Evolutionary conservation across 2,329 filamentous ascomycete genomes (phyloP), one percentile per base, ranked within the genome.

Genomic region (Pseudocercospora eumusae): DNA sequence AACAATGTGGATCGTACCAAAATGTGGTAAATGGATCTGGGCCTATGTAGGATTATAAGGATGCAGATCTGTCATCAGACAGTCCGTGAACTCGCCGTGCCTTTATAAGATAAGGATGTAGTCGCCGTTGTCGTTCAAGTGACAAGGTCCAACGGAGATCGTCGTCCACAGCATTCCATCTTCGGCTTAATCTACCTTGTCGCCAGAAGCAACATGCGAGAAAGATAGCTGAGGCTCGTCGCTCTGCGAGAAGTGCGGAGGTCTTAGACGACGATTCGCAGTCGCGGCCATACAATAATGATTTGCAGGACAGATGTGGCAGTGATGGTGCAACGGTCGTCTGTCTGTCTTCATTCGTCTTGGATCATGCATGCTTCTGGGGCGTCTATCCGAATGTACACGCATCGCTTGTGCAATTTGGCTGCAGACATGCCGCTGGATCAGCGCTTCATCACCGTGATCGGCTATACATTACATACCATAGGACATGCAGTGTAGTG

Each of bases 61-160:
- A 23, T 28, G 47, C 23, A 50, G 47, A 50, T 50, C 47, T n/a
- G n/a, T n/a, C 23, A 23, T 18, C 47, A 50, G 23, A 50, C 44
- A 23, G 47, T 27, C 15, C 13, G 47, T 50, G 47, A 50, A 50
- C 23, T 27, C 23, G 18, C 15, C 23, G 23, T n/a, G 47, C 4
- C 23, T 50, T 10, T 50, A 36, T 13, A 25, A 27, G 47, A 50
- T 7, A 23, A 23, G 47, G 23, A 50, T 25, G 47, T 50, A 50
- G 47, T 50, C 47, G 47, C 47, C 47, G 21, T 27, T 50, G 47
- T 27, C 47, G 15, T n/a, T 50, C 18, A n/a, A 50, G 47, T 50
- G 47, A 23, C 28, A 23, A 28, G 23, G 47, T 50, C 23, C 23
- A 50, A 50, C 10, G 47, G 47, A n/a, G 47, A 50, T 50, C 47